Conservation (phyloP, 768 basidiomycete genomes). For the Tylopilus sp. region DNA sequence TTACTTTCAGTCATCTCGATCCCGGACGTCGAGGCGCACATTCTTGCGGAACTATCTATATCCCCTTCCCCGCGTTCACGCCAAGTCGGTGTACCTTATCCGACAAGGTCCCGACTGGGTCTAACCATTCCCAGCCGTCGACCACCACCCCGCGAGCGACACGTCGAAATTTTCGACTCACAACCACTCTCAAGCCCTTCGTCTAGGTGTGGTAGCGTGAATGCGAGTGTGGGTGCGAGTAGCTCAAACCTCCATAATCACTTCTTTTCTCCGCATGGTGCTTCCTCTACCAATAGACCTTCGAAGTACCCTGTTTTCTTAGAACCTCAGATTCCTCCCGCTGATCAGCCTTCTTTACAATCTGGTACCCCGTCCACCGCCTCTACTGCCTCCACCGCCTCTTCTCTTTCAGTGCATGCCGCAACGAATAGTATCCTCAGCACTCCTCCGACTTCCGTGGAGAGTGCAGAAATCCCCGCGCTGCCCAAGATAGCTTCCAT, state of each 20-base stretch:
- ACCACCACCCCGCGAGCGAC: slow-evolving; percentile 45
- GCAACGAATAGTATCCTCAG: slow-evolving; percentile 37
- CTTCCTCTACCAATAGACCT: slow-evolving; percentile 26
- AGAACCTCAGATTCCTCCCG: background rate
- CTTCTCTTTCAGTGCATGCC: slow-evolving; percentile 43
- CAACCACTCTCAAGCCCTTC: slow-evolving; percentile 68
- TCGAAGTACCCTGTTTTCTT: slow-evolving; percentile 5
- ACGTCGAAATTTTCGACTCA: slow-evolving; percentile 81
- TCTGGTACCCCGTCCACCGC: slow-evolving; percentile 34
- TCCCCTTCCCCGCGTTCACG: slow-evolving; percentile 74
- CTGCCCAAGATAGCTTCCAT: slow-evolving; percentile 29
- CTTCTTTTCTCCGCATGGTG: slow-evolving; percentile 7
- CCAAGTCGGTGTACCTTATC: slow-evolving; percentile 75
- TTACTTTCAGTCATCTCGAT: slow-evolving; percentile 66
- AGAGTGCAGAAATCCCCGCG: slow-evolving; percentile 38
- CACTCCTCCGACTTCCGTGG: slow-evolving; percentile 54
- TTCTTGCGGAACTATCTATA: slow-evolving; percentile 60
- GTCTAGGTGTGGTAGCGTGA: slow-evolving; percentile 28
- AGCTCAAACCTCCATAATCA: slow-evolving; percentile 17
- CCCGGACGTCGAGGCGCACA: slow-evolving; percentile 75
- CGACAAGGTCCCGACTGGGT: slow-evolving; percentile 58
- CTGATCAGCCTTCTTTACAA: slow-evolving; percentile 22
- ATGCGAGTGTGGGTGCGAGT: slow-evolving; percentile 30
- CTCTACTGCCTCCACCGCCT: slow-evolving; percentile 33
- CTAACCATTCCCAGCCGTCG: slow-evolving; percentile 59